These are phyloP conservation scores for Blastomyces emzantsi DNA, from an alignment of 2,329 filamentous ascomycete genomes.

Conservation along the genomic window DNA sequence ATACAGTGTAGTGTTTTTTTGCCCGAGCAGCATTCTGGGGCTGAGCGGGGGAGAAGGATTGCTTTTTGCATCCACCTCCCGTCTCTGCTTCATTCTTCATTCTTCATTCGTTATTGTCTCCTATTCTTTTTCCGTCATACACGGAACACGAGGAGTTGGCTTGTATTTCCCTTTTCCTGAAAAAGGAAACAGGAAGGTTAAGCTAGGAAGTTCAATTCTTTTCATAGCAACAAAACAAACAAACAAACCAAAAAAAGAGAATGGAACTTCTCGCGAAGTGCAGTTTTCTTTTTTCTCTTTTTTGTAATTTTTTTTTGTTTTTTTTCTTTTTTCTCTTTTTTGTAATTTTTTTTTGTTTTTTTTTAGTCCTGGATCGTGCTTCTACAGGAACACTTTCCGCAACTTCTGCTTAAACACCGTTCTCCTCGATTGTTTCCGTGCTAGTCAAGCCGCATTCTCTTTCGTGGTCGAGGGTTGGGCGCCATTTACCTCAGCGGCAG, in stretches of 20 bases:
- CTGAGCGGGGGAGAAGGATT: not conserved
- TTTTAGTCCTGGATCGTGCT: not conserved
- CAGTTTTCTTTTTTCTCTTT: not conserved
- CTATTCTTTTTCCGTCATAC: not conserved
- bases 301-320: not conserved
- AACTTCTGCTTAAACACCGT: not conserved
- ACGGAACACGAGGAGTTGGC: not conserved
- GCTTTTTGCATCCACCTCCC: not conserved
- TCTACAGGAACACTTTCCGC: slow-evolving; percentile 1
- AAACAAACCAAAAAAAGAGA: not conserved
- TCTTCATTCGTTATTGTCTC: not conserved
- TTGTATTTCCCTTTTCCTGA: not conserved
- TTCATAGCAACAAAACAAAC: not conserved
- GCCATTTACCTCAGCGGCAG: slow-evolving; percentile 10
- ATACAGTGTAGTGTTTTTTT: no score
- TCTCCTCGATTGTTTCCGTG: slow-evolving; percentile 4
- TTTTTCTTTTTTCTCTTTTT: no score
- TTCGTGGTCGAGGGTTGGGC: not conserved
- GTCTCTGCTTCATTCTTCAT: not conserved
- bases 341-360: no score
- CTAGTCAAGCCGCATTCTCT: slow-evolving; percentile 12
- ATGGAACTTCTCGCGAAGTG: not conserved
- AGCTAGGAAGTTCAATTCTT: no score
- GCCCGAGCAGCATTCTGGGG: no score
- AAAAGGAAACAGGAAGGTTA: not conserved